Conservation (phyloP, 2,329 filamentous ascomycete genomes). For the Xylariaceae sp. region DNA sequence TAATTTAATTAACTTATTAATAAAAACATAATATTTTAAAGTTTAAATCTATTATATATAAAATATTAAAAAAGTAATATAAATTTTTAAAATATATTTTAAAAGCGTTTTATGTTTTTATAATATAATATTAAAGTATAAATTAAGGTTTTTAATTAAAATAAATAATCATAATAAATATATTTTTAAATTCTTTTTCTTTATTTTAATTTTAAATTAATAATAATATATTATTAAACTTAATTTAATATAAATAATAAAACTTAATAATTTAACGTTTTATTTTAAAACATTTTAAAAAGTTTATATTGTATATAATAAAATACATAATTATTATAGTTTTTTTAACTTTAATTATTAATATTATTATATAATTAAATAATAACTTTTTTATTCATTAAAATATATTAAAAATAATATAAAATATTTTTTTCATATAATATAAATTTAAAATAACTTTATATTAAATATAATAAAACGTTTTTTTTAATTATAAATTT, state of each 20-base stretch:
- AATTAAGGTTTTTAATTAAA: neutral
- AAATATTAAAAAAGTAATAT: neutral
- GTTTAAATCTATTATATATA: neutral
- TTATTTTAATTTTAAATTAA: conserved; percentile 1
- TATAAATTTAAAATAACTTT: neutral
- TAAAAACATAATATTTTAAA: neutral
- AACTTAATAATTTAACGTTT: neutral
- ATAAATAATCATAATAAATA: neutral
- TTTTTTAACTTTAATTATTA: conserved; percentile 2
- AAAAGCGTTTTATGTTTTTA: neutral
- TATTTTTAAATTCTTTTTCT: neutral
- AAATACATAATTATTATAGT: neutral
- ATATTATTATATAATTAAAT: neutral
- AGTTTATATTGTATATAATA: neutral
- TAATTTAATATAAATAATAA: neutral
- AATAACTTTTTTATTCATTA: neutral
- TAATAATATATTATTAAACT: neutral
- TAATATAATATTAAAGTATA: neutral
- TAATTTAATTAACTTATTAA: neutral
- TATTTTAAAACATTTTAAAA: neutral
- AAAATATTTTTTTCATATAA: neutral
- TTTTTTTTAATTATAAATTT: neutral
- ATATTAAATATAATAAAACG: neutral
- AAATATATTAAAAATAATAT: neutral
- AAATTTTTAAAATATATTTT: neutral